Evolutionary conservation across 495 filamentous ascomycete species (phyloP).

Genomic region (Aspergillus funiculosus): DNA sequence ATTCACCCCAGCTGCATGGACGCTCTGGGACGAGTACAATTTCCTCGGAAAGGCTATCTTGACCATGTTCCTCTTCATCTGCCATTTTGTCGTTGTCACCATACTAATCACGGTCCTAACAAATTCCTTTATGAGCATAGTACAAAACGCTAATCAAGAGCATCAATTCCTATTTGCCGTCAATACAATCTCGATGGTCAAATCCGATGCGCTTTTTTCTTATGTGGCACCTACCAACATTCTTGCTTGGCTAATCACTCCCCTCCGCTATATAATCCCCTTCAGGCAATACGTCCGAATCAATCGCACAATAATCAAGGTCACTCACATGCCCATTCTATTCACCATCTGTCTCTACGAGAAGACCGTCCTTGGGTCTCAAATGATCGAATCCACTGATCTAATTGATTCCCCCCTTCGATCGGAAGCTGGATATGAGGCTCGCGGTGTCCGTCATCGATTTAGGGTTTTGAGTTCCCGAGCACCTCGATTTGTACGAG

Average conservation of each 20-base stretch:
- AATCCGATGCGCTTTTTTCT: constrained; percentile 87
- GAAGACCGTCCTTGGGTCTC: constrained; percentile 60
- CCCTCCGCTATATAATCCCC: constrained; percentile 69
- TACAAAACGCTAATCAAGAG: constrained; percentile 85
- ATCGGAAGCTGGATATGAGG: constrained; percentile 24
- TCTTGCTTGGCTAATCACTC: constrained; percentile 77
- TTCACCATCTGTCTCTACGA: constrained; percentile 85
- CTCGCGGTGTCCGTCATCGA: constrained; percentile 35
- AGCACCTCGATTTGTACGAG: constrained; percentile 57
- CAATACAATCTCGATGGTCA: constrained; percentile 93
- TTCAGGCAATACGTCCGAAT: constrained; percentile 72
- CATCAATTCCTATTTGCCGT: constrained; percentile 93
- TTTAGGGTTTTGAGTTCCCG: constrained; percentile 64
- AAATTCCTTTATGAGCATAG: constrained; percentile 90
- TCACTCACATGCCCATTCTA: constrained; percentile 81
- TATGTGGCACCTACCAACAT: constrained; percentile 87
- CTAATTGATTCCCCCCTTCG: constrained; percentile 49
- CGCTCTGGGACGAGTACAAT: constrained; percentile 72
- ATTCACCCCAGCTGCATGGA: constrained; percentile 70
- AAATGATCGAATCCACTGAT: constrained; percentile 71
- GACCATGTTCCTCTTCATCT: constrained; percentile 80
- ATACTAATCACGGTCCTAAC: constrained; percentile 89
- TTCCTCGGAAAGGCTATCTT: constrained; percentile 67
- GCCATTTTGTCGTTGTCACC: constrained; percentile 90
- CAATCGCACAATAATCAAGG: constrained; percentile 82